These are phyloP conservation scores for Ballota nigra DNA, from an alignment of 257 asterid genomes.

Conservation along the genomic window DNA sequence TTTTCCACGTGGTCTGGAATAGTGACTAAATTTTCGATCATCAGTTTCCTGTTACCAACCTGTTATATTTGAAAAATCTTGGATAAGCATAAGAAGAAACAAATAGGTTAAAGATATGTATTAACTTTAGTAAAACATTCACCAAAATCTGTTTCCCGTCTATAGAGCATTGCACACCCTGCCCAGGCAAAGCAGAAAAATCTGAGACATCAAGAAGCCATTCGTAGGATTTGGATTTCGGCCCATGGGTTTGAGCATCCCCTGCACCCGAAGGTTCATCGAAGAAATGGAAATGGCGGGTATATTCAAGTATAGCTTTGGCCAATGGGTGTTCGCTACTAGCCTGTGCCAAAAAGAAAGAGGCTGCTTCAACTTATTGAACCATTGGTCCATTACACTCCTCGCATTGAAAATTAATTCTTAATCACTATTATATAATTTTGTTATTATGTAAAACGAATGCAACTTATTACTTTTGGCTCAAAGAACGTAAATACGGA, in stretches of 20 bases:
- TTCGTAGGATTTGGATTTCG: constrained; percentile 53
- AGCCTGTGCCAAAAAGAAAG: constrained; percentile 53
- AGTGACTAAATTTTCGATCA: constrained; percentile 55
- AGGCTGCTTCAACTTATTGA: constrained; percentile 18
- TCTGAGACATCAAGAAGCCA: constrained; percentile 84
- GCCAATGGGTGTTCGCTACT: constrained; percentile 97
- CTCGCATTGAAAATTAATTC: neutral
- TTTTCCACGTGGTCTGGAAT: constrained; percentile 62
- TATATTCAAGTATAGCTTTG: constrained; percentile 82
- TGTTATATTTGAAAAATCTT: constrained; percentile 24
- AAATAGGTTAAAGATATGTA: neutral
- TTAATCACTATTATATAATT: neutral
- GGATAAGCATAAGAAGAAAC: constrained; percentile 15
- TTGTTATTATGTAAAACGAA: constrained; percentile 2
- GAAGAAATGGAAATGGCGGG: constrained; percentile 94
- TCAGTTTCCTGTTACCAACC: constrained; percentile 92
- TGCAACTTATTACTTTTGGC: neutral
- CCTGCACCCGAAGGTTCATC: constrained; percentile 49
- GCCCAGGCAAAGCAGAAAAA: constrained; percentile 88
- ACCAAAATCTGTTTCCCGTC: constrained; percentile 76
- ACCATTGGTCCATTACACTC: too few species aligned
- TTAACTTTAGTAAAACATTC: constrained; percentile 32
- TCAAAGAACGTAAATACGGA: neutral
- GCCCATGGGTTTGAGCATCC: constrained; percentile 39
- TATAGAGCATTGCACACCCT: constrained; percentile 80